Base-by-base conservation (phyloP, 371 early-diverging fungal genomes). In the Mucor piriformis region DNA sequence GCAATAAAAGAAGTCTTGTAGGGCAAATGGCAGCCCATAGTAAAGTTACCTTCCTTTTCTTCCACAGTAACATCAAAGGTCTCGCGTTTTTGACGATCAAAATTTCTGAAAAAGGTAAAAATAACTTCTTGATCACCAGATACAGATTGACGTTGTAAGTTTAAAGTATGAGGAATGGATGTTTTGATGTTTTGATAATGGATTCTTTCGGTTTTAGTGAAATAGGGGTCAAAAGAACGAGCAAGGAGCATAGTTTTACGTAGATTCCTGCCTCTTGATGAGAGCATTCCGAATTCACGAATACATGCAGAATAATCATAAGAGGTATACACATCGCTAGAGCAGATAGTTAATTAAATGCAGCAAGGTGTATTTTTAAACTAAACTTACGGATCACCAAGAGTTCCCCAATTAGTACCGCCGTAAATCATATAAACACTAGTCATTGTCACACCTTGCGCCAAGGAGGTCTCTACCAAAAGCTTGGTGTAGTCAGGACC, bases 381-480 rank as follows among this genome's bases (percentile, higher is more conserved):
- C 60, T 11, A 29, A 0, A 82, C 83, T 79, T 85, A 86, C 86
- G 84, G 78, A 63, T 88, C 88, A 27, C 92, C 92, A 3, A 92
- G 38, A 0, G 89, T 84, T 7, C 92, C 92, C 91, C 91, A 91
- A 48, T 92, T 92, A 3, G 92, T 92, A 7, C 92, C 92, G n/a
- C 92, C 92, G 60, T 91, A 92, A 21, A 77, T 77, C 85, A 90
- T 92, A 69, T 92, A 91, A 34, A 87, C 60, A 66, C 81, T 88
- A 18, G 78, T 57, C 69, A 86, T 84, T 1, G 89, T 89, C 6
- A 79, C 76, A 12, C 91, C 91, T 64, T 92, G 92, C 2, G 92
- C 84, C 2, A 89, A 59, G 5, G 75, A 69, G 2, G 86, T 79
- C 21, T 92, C 91, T 29, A 84, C 63, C 13, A 91, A 48, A 7